phyloP scores from a whole-genome alignment of 192 early-diverging fungal genomes.

The Diversispora epigaea region DNA sequence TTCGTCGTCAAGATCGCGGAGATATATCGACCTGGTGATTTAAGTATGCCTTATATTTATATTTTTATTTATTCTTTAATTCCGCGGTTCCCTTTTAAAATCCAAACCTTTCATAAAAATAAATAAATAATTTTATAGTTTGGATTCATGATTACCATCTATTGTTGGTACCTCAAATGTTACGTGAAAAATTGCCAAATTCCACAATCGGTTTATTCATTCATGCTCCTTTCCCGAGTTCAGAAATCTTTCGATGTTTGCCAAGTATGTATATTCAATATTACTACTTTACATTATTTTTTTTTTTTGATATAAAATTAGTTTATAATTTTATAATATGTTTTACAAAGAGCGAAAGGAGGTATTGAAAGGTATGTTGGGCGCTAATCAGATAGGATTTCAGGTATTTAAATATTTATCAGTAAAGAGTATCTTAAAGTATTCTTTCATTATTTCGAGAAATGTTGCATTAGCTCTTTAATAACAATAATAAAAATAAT shows the following conservation, averaged over 20 bases:
- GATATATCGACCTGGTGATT: constrained; percentile 74
- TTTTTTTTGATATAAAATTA: background rate
- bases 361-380: constrained; percentile 84
- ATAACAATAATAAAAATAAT: background rate
- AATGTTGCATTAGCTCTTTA: background rate
- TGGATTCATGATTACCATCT: constrained; percentile 99
- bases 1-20: constrained; percentile 73
- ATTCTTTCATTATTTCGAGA: background rate
- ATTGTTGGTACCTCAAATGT: constrained; percentile 84
- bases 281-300: background rate
- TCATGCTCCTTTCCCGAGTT: constrained; percentile 95
- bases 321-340: background rate
- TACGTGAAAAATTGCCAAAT: constrained; percentile 74
- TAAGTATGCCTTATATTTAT: constrained; percentile 53
- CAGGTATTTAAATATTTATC: constrained; percentile 52
- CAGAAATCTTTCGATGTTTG: constrained; percentile 93
- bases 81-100: constrained; percentile 18
- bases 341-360: constrained; percentile 65
- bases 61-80: background rate
- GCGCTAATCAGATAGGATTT: constrained; percentile 91
- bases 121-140: constrained; percentile 55
- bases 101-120: background rate
- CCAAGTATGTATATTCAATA: constrained; percentile 51
- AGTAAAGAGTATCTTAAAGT: background rate
- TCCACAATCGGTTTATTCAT: constrained; percentile 93